These are phyloP conservation scores for Bothia castanella DNA, from an alignment of 1,284 basidiomycete genomes.

Conservation along the genomic window DNA sequence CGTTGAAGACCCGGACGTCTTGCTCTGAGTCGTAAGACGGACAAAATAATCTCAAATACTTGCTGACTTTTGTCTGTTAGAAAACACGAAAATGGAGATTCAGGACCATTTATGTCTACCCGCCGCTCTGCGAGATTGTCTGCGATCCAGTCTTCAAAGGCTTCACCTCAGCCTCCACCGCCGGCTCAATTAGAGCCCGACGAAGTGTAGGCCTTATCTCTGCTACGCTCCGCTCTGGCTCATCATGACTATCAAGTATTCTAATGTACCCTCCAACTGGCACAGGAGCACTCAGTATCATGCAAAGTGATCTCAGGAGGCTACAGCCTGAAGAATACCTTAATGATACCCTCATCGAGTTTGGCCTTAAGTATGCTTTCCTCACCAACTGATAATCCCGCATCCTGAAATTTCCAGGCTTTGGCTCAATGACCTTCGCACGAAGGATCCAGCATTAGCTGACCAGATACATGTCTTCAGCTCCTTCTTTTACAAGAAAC, in stretches of 20 bases:
- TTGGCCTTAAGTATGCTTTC: slow-evolving; percentile 77
- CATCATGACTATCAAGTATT: slow-evolving; percentile 44
- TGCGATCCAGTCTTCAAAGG: slow-evolving; percentile 12
- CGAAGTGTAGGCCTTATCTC: slow-evolving; percentile 51
- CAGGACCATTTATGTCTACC: slow-evolving; percentile 1
- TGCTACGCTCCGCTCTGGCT: neutral
- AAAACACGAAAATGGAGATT: slow-evolving; percentile 10
- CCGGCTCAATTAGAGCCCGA: slow-evolving; percentile 49
- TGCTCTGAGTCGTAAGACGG: slow-evolving; percentile 20
- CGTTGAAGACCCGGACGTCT: slow-evolving; percentile 12
- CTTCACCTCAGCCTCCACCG: slow-evolving; percentile 30
- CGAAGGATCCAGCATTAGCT: slow-evolving; percentile 55
- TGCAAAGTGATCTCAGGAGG: slow-evolving; percentile 70
- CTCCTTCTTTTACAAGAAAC: slow-evolving; percentile 95
- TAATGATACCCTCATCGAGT: slow-evolving; percentile 96
- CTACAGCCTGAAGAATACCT: slow-evolving; percentile 78
- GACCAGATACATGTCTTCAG: slow-evolving; percentile 88
- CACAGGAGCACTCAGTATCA: slow-evolving; percentile 74
- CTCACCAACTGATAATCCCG: neutral
- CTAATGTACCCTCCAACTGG: slow-evolving; percentile 70
- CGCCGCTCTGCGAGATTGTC: slow-evolving; percentile 36
- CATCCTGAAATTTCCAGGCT: slow-evolving; percentile 44
- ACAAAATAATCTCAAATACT: neutral
- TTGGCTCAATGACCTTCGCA: slow-evolving; percentile 59
- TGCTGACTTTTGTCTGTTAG: slow-evolving; percentile 12